A percentile compares a stretch with the other conserved stretches of the same genome.
Evolutionary conservation across 257 asterid species (phyloP).

Genomic region (Osmanthus fragrans): DNA sequence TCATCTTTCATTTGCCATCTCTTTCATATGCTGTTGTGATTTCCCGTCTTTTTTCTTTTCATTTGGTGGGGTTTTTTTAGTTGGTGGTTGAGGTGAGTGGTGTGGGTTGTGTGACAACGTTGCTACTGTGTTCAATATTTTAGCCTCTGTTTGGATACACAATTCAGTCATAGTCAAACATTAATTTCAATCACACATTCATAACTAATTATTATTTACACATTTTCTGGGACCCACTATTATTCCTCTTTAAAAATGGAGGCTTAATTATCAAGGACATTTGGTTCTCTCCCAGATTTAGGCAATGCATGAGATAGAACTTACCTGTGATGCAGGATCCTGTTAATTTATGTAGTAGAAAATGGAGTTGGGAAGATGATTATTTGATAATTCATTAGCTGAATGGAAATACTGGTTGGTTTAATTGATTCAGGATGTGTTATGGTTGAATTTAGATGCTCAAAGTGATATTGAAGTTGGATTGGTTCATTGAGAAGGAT

Average conservation of each 20-base stretch:
- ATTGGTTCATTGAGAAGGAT: background rate
- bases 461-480: background rate
- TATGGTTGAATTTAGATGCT: background rate
- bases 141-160: too few species aligned
- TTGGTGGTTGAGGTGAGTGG: background rate
- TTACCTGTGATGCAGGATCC: background rate
- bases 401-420: background rate
- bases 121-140: background rate
- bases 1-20: slow-evolving; percentile 11
- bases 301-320: background rate
- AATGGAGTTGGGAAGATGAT: background rate
- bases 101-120: background rate
- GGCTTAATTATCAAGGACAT: background rate
- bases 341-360: background rate
- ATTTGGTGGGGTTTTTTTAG: background rate
- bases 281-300: background rate
- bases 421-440: background rate
- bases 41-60: background rate
- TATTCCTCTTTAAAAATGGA: too few species aligned
- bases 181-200: too few species aligned
- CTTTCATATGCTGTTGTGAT: background rate
- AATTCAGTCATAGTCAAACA: too few species aligned
- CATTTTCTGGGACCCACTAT: too few species aligned
- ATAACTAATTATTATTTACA: too few species aligned
- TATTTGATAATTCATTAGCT: background rate